A percentile compares a stretch with the other conserved stretches of the same genome.
These are phyloP conservation scores for Eragrostis curvula DNA, from an alignment of 176 grass and related monocot genomes.

Conservation along the genomic window DNA sequence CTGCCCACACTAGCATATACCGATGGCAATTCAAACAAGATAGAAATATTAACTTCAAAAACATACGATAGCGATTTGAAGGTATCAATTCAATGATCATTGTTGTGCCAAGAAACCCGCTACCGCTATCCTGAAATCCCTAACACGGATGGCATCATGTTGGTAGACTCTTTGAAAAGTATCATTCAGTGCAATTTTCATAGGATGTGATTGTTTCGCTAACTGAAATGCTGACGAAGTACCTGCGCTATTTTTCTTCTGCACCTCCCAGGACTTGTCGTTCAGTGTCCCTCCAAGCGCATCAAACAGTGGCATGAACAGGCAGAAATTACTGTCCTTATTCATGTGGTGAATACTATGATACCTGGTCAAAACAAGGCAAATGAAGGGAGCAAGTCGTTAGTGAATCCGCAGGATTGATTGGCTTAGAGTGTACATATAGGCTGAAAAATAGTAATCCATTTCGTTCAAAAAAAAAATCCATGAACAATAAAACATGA, in stretches of 20 bases:
- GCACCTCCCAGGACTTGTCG: constrained; percentile 57
- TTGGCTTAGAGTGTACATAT: not conserved
- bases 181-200: not conserved
- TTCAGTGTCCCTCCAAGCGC: constrained; percentile 57
- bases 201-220: not conserved
- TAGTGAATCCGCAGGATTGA: not conserved
- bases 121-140: not conserved
- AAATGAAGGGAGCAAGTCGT: not conserved
- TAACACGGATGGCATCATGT: not conserved
- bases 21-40: not conserved
- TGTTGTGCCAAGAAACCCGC: not conserved
- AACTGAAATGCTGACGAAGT: constrained; percentile 13
- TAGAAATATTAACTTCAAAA: too few relatives aligned
- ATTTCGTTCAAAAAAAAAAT: too few relatives aligned
- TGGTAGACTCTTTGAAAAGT: too few relatives aligned
- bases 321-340: constrained; percentile 64
- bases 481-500: too few relatives aligned
- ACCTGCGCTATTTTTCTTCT: constrained; percentile 52
- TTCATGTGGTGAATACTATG: constrained; percentile 63
- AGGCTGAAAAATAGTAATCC: too few relatives aligned
- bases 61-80: not conserved
- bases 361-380: constrained; percentile 37
- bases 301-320: constrained; percentile 87
- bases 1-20: not conserved
- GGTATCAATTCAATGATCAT: not conserved